Percentiles rank a stretch among this genome's conserved stretches.
Conservation (phyloP, 2,329 filamentous ascomycete genomes). For the Aureobasidium sp. region DNA sequence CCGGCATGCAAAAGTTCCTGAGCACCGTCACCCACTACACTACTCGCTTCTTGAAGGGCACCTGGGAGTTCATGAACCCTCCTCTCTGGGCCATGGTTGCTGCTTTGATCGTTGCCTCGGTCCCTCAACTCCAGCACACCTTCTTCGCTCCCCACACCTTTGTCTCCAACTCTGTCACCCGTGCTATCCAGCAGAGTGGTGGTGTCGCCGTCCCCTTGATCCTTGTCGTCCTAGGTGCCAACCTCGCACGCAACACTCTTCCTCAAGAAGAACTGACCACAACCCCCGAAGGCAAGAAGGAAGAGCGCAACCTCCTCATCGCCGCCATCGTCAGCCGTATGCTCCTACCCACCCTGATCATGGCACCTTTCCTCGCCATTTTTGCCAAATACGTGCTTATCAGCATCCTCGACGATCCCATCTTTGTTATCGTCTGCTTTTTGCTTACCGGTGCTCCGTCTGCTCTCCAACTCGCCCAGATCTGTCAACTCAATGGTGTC, state of each 20-base stretch:
- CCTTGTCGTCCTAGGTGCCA: constrained; percentile 88
- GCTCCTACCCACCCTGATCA: constrained; percentile 82
- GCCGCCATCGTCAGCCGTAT: constrained; percentile 84
- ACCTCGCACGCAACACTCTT: constrained; percentile 85
- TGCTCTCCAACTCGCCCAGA: constrained; percentile 90
- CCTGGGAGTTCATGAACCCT: constrained; percentile 97
- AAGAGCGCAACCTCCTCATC: constrained; percentile 69
- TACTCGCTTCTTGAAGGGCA: constrained; percentile 51
- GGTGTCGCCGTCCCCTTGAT: constrained; percentile 92
- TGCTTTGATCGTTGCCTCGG: constrained; percentile 82
- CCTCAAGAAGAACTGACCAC: constrained; percentile 54
- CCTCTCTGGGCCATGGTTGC: constrained; percentile 94
- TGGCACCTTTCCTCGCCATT: constrained; percentile 82
- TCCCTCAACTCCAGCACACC: constrained; percentile 69
- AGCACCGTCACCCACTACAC: constrained; percentile 33
- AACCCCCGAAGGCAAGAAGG: constrained; percentile 60
- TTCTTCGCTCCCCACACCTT: constrained; percentile 90
- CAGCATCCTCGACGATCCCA: constrained; percentile 93
- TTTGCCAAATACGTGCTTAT: constrained; percentile 85
- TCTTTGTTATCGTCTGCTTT: constrained; percentile 97
- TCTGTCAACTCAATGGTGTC: constrained; percentile 96
- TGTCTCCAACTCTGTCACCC: constrained; percentile 84
- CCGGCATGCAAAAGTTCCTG: constrained; percentile 42
- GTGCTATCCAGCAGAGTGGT: constrained; percentile 77
- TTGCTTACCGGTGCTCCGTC: constrained; percentile 88